Percentiles rank a stretch among this genome's conserved stretches.
These are phyloP conservation scores for Starmera caribaea DNA, from an alignment of 805 yeast species.

Conservation along the genomic window DNA sequence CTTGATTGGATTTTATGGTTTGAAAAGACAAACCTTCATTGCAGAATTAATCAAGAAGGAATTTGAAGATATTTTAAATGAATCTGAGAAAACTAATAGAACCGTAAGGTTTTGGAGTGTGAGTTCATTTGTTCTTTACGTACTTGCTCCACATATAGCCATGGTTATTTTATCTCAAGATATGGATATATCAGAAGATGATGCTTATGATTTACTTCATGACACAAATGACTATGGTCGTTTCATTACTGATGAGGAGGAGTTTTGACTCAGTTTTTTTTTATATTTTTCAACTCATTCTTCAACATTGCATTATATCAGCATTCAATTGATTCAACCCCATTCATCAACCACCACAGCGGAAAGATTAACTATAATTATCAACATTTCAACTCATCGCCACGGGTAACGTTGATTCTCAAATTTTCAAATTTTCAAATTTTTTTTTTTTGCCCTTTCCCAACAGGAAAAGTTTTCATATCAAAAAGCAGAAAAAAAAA, in stretches of 20 bases:
- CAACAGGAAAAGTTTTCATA: too few relatives aligned
- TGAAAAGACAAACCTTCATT: conserved; percentile 43
- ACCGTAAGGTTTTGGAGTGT: conserved; percentile 55
- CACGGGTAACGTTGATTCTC: too few relatives aligned
- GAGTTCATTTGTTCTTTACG: conserved; percentile 44
- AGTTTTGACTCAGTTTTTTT: too few relatives aligned
- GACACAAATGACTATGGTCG: conserved; percentile 40
- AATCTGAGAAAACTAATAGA: conserved; percentile 22
- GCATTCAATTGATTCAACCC: too few relatives aligned
- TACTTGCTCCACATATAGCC: conserved; percentile 55
- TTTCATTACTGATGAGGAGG: conserved; percentile 13
- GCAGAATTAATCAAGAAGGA: conserved; percentile 31
- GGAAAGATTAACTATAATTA: too few relatives aligned
- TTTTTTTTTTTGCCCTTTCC: too few relatives aligned
- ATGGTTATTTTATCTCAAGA: conserved; percentile 42
- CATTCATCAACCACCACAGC: too few relatives aligned
- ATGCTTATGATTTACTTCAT: conserved; percentile 38
- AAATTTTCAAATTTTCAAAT: too few relatives aligned
- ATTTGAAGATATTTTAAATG: conserved; percentile 22
- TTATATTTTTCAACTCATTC: too few relatives aligned
- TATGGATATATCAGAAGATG: conserved; percentile 24
- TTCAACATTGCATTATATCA: too few relatives aligned
- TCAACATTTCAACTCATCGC: too few relatives aligned
- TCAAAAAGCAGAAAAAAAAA: too few relatives aligned
- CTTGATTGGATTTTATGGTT: conserved; percentile 53